These are phyloP conservation scores for Pachysandra terminalis DNA, from an alignment of 164 flowering plant genomes.

Conservation along the genomic window DNA sequence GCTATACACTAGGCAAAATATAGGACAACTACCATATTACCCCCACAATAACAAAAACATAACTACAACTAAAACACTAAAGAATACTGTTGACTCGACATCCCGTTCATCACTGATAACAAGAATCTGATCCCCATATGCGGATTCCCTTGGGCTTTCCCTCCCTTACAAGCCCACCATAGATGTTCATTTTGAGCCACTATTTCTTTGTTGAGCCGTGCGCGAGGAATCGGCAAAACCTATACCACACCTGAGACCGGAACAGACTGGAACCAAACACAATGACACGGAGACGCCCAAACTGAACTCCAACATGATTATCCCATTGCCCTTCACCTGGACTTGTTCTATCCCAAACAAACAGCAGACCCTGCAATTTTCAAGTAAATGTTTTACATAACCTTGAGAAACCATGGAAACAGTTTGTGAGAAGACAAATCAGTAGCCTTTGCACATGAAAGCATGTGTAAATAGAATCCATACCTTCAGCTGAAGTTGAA, in stretches of 20 bases:
- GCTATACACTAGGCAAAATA: neutral
- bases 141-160: no score
- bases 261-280: constrained; percentile 15
- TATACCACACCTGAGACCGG: constrained; percentile 17
- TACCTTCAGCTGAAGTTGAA: constrained; percentile 61
- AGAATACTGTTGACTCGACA: no score
- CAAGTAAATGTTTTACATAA: no score
- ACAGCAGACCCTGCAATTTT: neutral
- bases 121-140: neutral
- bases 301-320: constrained; percentile 3
- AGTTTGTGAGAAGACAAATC: no score
- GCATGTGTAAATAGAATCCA: neutral
- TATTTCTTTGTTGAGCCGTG: constrained; percentile 10
- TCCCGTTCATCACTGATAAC: neutral
- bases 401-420: neutral
- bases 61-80: no score
- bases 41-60: no score
- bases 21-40: no score
- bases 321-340: constrained; percentile 5
- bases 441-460: no score
- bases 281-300: constrained; percentile 5
- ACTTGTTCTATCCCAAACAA: constrained; percentile 6
- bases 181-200: no score
- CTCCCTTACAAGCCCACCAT: no score
- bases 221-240: constrained; percentile 8